These are phyloP conservation scores for Candida smagusa DNA, from an alignment of 1,139 yeast species.

Conservation along the genomic window DNA sequence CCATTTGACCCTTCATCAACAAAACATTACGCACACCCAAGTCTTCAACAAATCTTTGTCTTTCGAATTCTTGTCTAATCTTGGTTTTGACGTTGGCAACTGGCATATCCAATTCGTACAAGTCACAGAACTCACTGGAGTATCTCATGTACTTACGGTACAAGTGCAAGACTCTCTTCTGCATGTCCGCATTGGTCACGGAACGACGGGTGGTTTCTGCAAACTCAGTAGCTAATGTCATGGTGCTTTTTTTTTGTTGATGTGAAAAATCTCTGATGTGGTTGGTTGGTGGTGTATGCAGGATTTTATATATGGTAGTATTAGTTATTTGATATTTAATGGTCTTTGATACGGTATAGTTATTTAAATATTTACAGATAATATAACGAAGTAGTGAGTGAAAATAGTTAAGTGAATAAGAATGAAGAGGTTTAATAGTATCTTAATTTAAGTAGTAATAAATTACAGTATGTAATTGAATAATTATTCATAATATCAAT, in stretches of 20 bases:
- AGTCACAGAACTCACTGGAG: constrained; percentile 59
- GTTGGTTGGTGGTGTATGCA: constrained; percentile 20
- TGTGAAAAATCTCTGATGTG: constrained; percentile 22
- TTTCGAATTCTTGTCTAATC: constrained; percentile 85
- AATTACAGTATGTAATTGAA: too few species aligned
- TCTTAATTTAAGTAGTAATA: too few species aligned
- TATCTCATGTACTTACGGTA: constrained; percentile 72
- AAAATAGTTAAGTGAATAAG: too few species aligned
- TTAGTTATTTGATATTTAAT: too few species aligned
- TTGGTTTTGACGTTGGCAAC: constrained; percentile 79
- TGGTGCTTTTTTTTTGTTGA: constrained; percentile 15
- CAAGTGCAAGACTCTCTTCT: constrained; percentile 61
- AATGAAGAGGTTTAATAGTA: too few species aligned
- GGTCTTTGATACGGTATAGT: too few species aligned
- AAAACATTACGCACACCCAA: constrained; percentile 64
- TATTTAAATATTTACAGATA: too few species aligned
- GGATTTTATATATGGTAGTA: background rate
- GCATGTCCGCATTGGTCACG: constrained; percentile 58
- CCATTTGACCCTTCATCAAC: constrained; percentile 85
- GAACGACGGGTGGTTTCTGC: constrained; percentile 80
- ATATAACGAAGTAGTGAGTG: too few species aligned
- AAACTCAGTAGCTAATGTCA: constrained; percentile 75
- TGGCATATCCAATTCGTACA: constrained; percentile 81
- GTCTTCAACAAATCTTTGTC: constrained; percentile 73
- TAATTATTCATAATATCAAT: too few species aligned